Evolutionary conservation across 768 basidiomycete species (phyloP), one percentile per base, ranked within the genome.

Genomic region (Tricholoma sp.): DNA sequence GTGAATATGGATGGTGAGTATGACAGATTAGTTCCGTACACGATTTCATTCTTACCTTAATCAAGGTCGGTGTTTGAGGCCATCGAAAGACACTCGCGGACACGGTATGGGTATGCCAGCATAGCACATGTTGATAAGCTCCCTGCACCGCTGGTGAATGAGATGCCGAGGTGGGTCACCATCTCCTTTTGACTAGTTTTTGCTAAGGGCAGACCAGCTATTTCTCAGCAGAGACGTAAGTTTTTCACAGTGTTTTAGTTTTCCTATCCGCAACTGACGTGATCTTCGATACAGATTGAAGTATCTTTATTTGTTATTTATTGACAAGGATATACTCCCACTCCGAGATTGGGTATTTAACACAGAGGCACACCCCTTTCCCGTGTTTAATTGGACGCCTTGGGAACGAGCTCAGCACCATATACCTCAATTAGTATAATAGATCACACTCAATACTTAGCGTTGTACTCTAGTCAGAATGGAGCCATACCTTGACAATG

Each of bases 301-400:
- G 68, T 89, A 90, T 66, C 74, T 88, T 18, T 84, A 83, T 67
- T 74, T 91, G 32, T 68, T 88, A 44, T 91, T 89, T 69, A 75
- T 72, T 50, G 82, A 89, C 28, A 78, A 80, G 2, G 86, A 89
- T 53, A 69, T 79, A 9, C 61, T 90, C n/a, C 72, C 77, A 5
- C 60, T 84, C 13, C 72, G 80, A 15, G 63, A 76, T 49, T 84
- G 80, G 80, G 81, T 84, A 9, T 82, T 84, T 58, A 84, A 84
- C 57, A 82, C 82, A 0, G 80, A 84, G 66, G 91, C 88, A 18
- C 91, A 92, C 63, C 90, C 91, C 15, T 67, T 92, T n/a, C 89
- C 88, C 2, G 75, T 89, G 24, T 86, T 89, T 57, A 63, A 76
- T 20, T 89, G 86, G 89, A 79, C 65, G 11, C 62, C 72, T 32